Evolutionary conservation across 192 early-diverging fungal species (phyloP), one percentile per base, ranked within the genome.

Genomic region (Coemansia furcata): DNA sequence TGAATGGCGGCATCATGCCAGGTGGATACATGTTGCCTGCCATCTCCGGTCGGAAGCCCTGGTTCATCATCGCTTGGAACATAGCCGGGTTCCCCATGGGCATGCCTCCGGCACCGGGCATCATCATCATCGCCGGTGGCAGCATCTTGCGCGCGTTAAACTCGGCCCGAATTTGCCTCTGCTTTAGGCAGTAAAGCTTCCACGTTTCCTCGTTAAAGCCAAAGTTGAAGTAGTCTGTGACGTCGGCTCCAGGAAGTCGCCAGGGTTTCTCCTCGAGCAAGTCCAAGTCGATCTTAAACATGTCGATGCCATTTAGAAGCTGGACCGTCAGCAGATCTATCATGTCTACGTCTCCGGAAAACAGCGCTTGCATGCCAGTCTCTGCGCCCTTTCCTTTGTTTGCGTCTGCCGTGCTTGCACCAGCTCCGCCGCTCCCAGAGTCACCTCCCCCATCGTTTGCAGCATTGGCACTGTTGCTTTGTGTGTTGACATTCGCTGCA

Each of bases 201-300:
- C 98, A 99, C 26, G 91, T 92, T n/a, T 85, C 77, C 77, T 99
- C 96, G 76, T 92, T 96, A 72, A 99, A 98, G 2, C 98, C 98
- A 85, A 94, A 99, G 85, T 99, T 99, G 83, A 99, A 99, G 82
- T 97, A 99, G 74, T 99, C 98, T 2, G 96, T 97, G 38, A 98
- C 87, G 69, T 99, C 98, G 3, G 96, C 94, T 4, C 88, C 88
- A 14, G 92, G 93, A 32, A 89, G 92, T 61, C 94, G 80, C 96
- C 98, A 99, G 50, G 95, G 94, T 71, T 99, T 99, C 62, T 99
- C 98, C 40, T 98, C 95, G 9, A 93, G 85, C 33, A 87, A 74
- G 66, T 98, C 98, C 66, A 98, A 69, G 78, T 98, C 96, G 11
- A 95, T 89, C 58, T 95, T 94, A 72, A 85, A 93, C 55, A 98